Conservation (phyloP, 768 basidiomycete genomes). For the Phaeotremella skinneri region DNA sequence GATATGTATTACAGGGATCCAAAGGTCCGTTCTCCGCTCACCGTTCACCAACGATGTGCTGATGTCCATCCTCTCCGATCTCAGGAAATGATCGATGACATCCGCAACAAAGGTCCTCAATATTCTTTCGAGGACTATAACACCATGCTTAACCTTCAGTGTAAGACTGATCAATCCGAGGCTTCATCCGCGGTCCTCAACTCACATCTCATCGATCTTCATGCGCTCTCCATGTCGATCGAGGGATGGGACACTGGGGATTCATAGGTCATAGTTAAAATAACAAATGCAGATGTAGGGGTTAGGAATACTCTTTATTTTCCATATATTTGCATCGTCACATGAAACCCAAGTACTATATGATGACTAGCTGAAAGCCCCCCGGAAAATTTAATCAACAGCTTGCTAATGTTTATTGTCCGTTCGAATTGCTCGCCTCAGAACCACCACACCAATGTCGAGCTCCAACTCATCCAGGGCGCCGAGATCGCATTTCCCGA, state of each 20-base stretch:
- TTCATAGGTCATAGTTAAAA: slow-evolving; percentile 15
- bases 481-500: slow-evolving; percentile 37
- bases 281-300: not conserved
- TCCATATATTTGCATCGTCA: not conserved
- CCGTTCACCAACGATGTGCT: not conserved
- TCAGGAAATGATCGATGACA: slow-evolving; percentile 73
- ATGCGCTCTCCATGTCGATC: slow-evolving; percentile 53
- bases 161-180: slow-evolving; percentile 64
- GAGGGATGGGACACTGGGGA: slow-evolving; percentile 41
- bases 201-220: slow-evolving; percentile 85
- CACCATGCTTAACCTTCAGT: slow-evolving; percentile 82
- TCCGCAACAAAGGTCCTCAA: slow-evolving; percentile 59
- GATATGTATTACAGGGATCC: slow-evolving; percentile 71
- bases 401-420: not conserved
- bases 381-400: not conserved
- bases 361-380: not conserved
- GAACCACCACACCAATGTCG: slow-evolving; percentile 32
- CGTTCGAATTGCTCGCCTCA: slow-evolving; percentile 12
- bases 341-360: too few species aligned
- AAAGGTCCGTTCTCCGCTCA: slow-evolving; percentile 58
- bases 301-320: not conserved
- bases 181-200: slow-evolving; percentile 53
- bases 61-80: not conserved
- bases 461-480: slow-evolving; percentile 31
- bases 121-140: slow-evolving; percentile 93